Evolutionary conservation across 2,329 filamentous ascomycete species (phyloP), one percentile per base, ranked within the genome.

Genomic region (Diaporthe capsici): DNA sequence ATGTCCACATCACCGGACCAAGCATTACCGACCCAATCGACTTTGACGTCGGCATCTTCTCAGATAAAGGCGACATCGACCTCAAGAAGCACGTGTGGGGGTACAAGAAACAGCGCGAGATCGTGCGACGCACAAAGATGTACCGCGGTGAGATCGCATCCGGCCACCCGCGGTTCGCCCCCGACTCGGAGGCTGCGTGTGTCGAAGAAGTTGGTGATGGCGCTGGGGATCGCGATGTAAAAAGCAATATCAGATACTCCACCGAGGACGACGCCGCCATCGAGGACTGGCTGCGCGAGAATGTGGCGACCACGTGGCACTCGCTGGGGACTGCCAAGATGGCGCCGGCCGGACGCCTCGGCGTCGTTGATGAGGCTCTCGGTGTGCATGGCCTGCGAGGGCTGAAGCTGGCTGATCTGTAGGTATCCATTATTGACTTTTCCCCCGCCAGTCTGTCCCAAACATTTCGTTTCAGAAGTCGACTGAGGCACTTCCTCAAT

Each of bases 41-140:
- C 3, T 60, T 60, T 5, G 44, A 60, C 5, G 22, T 15, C 34
- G 57, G 57, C 8, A 39, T n/a, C 22, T 34, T 60, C 1, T 60
- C 58, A 31, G 58, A 42, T n/a, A 1, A 10, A 0, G 22, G 8
- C 37, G 22, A 28, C 3, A 25, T 42, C 13, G 37, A 61, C 37
- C 37, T 61, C 34, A 88, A 88, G 81, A 90, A 87, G 78, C 87
- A 90, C 17, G 79, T 91, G 9, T 92, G 90, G 90, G 88, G 85
- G 0, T 93, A 93, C 84, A 93, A 93, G 82, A 89, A 88, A 78
- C 85, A 86, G 15, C 89, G 92, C 4, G 91, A 92, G 81, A 87
- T 93, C 72, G 84, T 87, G 31, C 88, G 91, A 4, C 88, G 90
- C 22, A 89, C 90, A 79, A 81, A 85, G 3, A 84, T 87, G 76